A percentile compares a stretch with the other conserved stretches of the same genome.
Conservation (phyloP, 148 eudicot genomes). For the Spergularia marina region DNA sequence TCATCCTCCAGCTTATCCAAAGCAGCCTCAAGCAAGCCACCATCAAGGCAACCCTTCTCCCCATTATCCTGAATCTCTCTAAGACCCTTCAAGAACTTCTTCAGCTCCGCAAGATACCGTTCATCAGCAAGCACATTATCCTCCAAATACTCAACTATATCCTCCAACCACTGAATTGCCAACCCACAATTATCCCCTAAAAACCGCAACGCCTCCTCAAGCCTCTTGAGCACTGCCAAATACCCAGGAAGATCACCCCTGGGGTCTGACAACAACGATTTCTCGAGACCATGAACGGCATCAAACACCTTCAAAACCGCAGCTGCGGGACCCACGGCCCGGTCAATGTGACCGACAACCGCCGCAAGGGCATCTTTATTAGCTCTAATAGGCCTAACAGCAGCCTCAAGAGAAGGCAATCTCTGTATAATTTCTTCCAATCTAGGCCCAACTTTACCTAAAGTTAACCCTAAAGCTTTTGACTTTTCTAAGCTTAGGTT, state of each 20-base stretch:
- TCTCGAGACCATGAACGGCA: conserved; percentile 80
- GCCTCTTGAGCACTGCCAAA: conserved; percentile 63
- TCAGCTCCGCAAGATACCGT: conserved; percentile 44
- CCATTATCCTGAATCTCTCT: conserved; percentile 48
- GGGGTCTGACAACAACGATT: conserved; percentile 69
- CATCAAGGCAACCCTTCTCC: conserved; percentile 60
- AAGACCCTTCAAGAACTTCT: conserved; percentile 46
- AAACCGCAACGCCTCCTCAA: conserved; percentile 70
- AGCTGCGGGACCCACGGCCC: conserved; percentile 82
- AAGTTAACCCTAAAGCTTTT: conserved; percentile 40
- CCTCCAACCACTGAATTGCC: conserved; percentile 86
- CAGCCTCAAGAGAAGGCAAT: conserved; percentile 62
- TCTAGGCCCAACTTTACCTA: conserved; percentile 61
- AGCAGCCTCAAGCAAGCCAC: conserved; percentile 64
- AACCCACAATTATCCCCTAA: conserved; percentile 73
- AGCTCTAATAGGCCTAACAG: conserved; percentile 72
- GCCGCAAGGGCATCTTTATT: conserved; percentile 54
- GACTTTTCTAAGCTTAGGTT: conserved; percentile 54
- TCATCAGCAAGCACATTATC: conserved; percentile 71
- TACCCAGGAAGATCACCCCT: conserved; percentile 66
- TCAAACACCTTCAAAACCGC: conserved; percentile 81
- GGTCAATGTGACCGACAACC: conserved; percentile 79
- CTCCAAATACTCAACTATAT: conserved; percentile 77
- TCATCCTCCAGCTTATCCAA: conserved; percentile 60
- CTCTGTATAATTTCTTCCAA: conserved; percentile 62